These are phyloP conservation scores for Melanomma pulvis-pyrius DNA, from an alignment of 495 filamentous ascomycete genomes.

Conservation along the genomic window DNA sequence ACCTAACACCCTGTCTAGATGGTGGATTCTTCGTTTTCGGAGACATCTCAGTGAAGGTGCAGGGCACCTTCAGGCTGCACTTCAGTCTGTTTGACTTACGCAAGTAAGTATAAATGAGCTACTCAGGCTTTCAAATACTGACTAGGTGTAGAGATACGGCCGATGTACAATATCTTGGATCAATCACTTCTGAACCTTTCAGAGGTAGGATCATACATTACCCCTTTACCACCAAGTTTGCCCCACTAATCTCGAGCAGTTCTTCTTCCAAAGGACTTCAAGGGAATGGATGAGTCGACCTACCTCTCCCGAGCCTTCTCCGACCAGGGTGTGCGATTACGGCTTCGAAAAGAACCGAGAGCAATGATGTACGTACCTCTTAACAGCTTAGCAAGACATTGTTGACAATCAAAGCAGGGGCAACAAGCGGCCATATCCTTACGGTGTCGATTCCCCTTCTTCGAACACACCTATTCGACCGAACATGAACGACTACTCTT, in stretches of 20 bases:
- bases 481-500: neutral
- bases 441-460: conserved; percentile 2
- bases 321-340: conserved; percentile 89
- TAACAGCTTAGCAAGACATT: neutral
- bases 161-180: conserved; percentile 68
- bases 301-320: conserved; percentile 90
- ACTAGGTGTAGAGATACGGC: conserved; percentile 50
- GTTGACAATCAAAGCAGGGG: conserved; percentile 3
- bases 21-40: conserved; percentile 97
- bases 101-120: conserved; percentile 54
- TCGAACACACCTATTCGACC: conserved; percentile 1
- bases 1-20: conserved; percentile 53
- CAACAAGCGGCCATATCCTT: conserved; percentile 15
- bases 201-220: conserved; percentile 54
- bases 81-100: conserved; percentile 88
- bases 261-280: conserved; percentile 75
- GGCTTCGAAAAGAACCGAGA: conserved; percentile 68
- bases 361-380: conserved; percentile 22
- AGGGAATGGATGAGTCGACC: conserved; percentile 87
- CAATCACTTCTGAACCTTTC: conserved; percentile 73
- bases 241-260: conserved; percentile 47
- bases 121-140: neutral
- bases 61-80: conserved; percentile 76
- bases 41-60: conserved; percentile 82
- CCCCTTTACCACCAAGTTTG: conserved; percentile 35